A percentile compares a stretch with the other conserved stretches of the same genome.
These are phyloP conservation scores for Phytophthora kernoviae DNA, from an alignment of 352 stramenopile genomes.

Conservation along the genomic window DNA sequence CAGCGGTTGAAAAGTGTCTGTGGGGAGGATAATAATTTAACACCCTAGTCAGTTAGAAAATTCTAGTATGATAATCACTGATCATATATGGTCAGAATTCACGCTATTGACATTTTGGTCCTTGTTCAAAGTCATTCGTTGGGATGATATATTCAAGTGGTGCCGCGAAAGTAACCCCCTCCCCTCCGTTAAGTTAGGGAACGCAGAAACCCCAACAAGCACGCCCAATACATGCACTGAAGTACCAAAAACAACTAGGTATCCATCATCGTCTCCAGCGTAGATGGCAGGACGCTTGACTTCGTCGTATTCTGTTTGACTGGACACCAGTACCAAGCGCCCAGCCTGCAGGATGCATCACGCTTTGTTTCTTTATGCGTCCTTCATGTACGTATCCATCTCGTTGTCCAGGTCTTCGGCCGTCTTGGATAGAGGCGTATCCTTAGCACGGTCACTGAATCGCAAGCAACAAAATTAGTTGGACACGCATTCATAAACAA, in stretches of 20 bases:
- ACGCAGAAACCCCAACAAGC: conserved; percentile 17
- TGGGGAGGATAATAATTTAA: no score
- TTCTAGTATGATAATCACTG: no score
- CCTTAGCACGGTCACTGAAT: conserved; percentile 38
- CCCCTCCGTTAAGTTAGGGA: conserved; percentile 11
- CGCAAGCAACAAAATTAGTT: conserved; percentile 1
- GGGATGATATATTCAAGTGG: conserved; percentile 40
- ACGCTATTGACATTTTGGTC: no score
- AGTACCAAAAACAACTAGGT: conserved; percentile 35
- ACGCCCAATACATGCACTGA: conserved; percentile 35
- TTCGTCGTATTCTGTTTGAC: conserved; percentile 1
- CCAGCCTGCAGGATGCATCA: conserved; percentile 18
- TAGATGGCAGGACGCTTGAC: not conserved
- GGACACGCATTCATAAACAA: conserved; percentile 7
- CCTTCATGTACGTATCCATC: conserved; percentile 90
- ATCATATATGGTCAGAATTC: no score
- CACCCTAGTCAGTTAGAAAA: no score
- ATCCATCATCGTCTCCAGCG: conserved; percentile 14
- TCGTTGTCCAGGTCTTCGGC: conserved; percentile 79
- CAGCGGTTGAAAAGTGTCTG: conserved; percentile 1
- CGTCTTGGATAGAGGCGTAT: conserved; percentile 46
- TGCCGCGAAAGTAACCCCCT: conserved; percentile 15
- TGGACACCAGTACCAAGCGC: conserved; percentile 13
- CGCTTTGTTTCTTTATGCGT: conserved; percentile 57
- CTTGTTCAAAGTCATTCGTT: no score